A percentile compares a stretch with the other conserved stretches of the same genome.
Conservation (phyloP, 2,329 filamentous ascomycete species). For the Alternaria solani region DNA sequence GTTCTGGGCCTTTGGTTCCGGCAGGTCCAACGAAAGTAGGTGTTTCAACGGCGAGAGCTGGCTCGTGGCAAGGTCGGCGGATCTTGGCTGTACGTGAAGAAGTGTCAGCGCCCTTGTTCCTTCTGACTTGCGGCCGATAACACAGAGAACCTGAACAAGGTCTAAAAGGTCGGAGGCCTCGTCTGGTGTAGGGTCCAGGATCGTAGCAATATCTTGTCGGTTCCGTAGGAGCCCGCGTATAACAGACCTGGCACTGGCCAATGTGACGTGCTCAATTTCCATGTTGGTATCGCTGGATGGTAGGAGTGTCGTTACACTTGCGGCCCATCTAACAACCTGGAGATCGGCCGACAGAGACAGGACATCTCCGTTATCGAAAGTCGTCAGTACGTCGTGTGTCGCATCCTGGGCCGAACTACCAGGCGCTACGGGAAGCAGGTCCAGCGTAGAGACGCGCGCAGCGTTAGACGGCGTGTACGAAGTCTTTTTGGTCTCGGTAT, state of each 20-base stretch:
- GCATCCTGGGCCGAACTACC: constrained; percentile 24
- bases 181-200: constrained; percentile 44
- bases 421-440: constrained; percentile 40
- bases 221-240: constrained; percentile 55
- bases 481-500: constrained; percentile 45
- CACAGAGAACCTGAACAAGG: constrained; percentile 47
- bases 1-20: constrained; percentile 22
- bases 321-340: constrained; percentile 43
- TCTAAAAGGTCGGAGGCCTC: constrained; percentile 42
- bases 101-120: constrained; percentile 34
- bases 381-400: constrained; percentile 60
- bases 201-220: constrained; percentile 55
- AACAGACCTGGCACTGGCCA: constrained; percentile 51
- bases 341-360: constrained; percentile 67
- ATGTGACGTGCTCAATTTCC: constrained; percentile 45
- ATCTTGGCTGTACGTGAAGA: constrained; percentile 42
- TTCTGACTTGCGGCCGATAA: constrained; percentile 35
- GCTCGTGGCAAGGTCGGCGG: constrained; percentile 38
- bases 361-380: constrained; percentile 69
- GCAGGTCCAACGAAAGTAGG: constrained; percentile 42
- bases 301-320: constrained; percentile 28
- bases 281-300: constrained; percentile 25
- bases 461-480: constrained; percentile 37
- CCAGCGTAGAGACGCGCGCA: constrained; percentile 41
- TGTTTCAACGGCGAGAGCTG: constrained; percentile 44